These are phyloP conservation scores for Trichoderma sp. DNA, from an alignment of 2,329 filamentous ascomycete genomes.

Conservation along the genomic window DNA sequence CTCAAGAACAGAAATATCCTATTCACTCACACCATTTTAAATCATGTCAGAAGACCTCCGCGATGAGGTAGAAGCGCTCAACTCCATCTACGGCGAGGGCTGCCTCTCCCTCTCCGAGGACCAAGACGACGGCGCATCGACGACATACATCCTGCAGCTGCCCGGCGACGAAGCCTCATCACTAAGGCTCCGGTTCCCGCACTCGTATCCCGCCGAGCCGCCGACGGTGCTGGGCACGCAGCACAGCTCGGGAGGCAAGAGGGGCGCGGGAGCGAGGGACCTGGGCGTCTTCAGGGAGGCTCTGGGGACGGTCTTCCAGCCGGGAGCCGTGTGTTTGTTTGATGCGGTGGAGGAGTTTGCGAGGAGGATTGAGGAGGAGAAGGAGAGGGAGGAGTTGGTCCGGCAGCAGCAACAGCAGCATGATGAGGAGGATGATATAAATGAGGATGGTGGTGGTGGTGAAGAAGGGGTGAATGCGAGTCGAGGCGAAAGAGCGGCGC, in stretches of 20 bases:
- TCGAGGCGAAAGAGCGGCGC: conserved; percentile 27
- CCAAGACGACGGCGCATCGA: conserved; percentile 27
- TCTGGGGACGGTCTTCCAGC: conserved; percentile 67
- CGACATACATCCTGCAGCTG: conserved; percentile 63
- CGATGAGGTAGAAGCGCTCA: conserved; percentile 80
- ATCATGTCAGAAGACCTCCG: conserved; percentile 61
- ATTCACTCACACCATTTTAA: background rate
- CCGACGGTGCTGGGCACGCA: conserved; percentile 78
- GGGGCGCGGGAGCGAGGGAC: conserved; percentile 72
- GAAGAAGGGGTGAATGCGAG: conserved; percentile 23
- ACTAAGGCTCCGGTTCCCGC: conserved; percentile 68
- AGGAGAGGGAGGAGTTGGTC: conserved; percentile 31
- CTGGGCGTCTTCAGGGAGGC: conserved; percentile 70
- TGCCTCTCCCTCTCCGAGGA: conserved; percentile 55
- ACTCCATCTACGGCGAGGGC: conserved; percentile 77
- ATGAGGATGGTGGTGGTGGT: conserved; percentile 32
- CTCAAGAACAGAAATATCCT: background rate
- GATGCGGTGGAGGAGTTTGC: conserved; percentile 81
- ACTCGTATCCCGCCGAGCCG: conserved; percentile 71
- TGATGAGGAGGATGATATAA: conserved; percentile 28
- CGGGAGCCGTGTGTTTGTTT: conserved; percentile 82
- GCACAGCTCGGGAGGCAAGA: conserved; percentile 72
- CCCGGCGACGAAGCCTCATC: conserved; percentile 63
- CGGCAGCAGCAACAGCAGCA: conserved; percentile 31
- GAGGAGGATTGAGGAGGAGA: conserved; percentile 44